Evolutionary conservation across 495 filamentous ascomycete genomes (phyloP).

Genomic region (Tuber magnatum): DNA sequence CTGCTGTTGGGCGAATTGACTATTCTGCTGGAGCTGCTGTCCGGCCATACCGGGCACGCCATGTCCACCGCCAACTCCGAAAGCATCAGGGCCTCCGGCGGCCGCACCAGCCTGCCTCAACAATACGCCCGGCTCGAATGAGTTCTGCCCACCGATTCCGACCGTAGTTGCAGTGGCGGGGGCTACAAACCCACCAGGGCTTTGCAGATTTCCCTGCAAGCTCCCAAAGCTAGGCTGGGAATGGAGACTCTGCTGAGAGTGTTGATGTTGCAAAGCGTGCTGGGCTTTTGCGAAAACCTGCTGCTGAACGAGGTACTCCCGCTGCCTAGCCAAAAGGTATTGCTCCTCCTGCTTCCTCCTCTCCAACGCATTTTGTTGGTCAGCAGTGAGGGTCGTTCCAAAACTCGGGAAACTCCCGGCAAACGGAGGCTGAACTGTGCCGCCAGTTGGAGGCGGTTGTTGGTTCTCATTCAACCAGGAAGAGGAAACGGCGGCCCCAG

Average conservation of each 20-base stretch:
- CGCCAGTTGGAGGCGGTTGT: constrained; percentile 41
- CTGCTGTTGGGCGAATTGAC: constrained; percentile 49
- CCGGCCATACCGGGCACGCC: constrained; percentile 30
- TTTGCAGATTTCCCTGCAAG: constrained; percentile 36
- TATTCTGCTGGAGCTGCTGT: constrained; percentile 37
- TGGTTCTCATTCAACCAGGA: constrained; percentile 43
- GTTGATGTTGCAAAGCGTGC: constrained; percentile 76
- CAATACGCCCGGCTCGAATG: constrained; percentile 39
- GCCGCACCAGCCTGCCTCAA: constrained; percentile 39
- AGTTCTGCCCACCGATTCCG: constrained; percentile 33
- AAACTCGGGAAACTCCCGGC: constrained; percentile 91
- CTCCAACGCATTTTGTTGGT: constrained; percentile 95
- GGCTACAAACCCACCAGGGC: constrained; percentile 32
- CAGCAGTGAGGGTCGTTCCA: constrained; percentile 91
- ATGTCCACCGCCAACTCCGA: constrained; percentile 26
- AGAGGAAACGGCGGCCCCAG: constrained; percentile 40
- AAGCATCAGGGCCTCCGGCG: constrained; percentile 30
- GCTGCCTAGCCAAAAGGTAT: constrained; percentile 87
- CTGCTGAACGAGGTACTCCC: constrained; percentile 84
- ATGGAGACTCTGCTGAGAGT: constrained; percentile 87
- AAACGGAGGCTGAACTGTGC: constrained; percentile 84
- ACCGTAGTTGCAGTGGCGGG: constrained; percentile 28
- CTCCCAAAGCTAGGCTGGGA: constrained; percentile 48
- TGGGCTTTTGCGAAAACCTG: constrained; percentile 68
- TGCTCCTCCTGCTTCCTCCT: constrained; percentile 96